Conservation (phyloP, 768 basidiomycete genomes). For the Russula foetens region DNA sequence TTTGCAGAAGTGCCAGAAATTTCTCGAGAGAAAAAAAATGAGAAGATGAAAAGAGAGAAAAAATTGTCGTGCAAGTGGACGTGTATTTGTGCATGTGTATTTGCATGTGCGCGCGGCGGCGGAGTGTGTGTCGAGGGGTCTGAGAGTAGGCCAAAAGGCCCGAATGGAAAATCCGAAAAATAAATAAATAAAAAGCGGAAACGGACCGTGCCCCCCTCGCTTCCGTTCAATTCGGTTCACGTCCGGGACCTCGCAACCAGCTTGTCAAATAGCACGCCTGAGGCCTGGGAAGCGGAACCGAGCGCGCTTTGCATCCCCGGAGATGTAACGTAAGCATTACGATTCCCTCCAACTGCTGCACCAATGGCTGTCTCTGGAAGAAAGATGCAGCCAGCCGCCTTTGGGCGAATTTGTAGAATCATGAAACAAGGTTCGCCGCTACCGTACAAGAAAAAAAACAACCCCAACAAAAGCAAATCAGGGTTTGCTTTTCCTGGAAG, state of each 20-base stretch:
- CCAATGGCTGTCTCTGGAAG: background rate
- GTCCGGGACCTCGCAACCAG: background rate
- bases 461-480: background rate
- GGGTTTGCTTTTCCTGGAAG: background rate
- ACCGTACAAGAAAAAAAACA: background rate
- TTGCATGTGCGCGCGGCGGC: background rate
- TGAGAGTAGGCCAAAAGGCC: background rate
- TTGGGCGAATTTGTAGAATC: too few relatives aligned
- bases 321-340: conserved; percentile 6
- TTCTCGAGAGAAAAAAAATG: too few relatives aligned
- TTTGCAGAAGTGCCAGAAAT: too few relatives aligned
- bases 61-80: background rate
- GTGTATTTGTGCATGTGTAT: background rate
- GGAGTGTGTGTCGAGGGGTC: background rate
- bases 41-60: background rate
- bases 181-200: background rate
- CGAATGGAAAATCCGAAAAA: background rate
- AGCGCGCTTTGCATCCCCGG: background rate
- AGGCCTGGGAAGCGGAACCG: background rate
- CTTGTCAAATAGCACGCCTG: too few relatives aligned
- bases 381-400: too few relatives aligned
- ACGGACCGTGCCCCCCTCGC: background rate
- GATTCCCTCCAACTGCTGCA: background rate
- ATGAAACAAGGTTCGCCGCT: background rate
- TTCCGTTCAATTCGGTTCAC: background rate